Evolutionary conservation across 75 land plant genomes (phyloP), one percentile per base, ranked within the genome.

Genomic region (Picea glauca): DNA sequence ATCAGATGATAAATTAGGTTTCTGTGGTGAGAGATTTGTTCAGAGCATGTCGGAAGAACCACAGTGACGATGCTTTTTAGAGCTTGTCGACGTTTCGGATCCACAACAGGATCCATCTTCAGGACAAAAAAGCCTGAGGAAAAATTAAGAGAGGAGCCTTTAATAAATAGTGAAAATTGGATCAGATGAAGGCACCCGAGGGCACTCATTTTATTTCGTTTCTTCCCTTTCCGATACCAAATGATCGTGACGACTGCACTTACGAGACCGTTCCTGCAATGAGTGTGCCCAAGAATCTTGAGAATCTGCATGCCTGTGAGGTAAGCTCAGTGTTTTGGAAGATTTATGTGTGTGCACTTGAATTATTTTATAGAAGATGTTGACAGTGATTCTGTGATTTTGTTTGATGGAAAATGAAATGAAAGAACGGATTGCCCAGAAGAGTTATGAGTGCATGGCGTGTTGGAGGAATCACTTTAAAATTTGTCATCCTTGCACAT

Each of bases 341-440:
- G 8, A 50, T 1, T 7, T 50, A 46, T 46, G 54, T 50, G 54
- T 50, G 11, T 8, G 11, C 54, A 50, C 54, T 50, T 11, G 0
- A 0, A 50, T 50, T 50, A 50, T 30, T 30, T 64, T 9, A 30
- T 23, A 6, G 4, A 14, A 26, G 35, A 32, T 64, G 35, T 30
- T 12, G 32, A 13, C 15, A 2, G 31, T 65, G 13, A 13, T 13
- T 31, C 32, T 4, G 14, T 32, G 5, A 0, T 21, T 21, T 23
- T 62, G 9, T 21, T 8, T 31, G 13, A 12, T 31, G 67, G 67
- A 4, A 26, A 23, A 67, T 17, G 4, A 18, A 67, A 38, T 7
- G 11, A 17, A 14, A 90, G 89, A 85, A 87, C 40, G 85, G 90
- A 83, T 67, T 90, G 76, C 90, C 92, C n/a, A 88, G 90, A 62